Conservation (phyloP, 352 stramenopile genomes). For the Elongisporangium prolatum region DNA sequence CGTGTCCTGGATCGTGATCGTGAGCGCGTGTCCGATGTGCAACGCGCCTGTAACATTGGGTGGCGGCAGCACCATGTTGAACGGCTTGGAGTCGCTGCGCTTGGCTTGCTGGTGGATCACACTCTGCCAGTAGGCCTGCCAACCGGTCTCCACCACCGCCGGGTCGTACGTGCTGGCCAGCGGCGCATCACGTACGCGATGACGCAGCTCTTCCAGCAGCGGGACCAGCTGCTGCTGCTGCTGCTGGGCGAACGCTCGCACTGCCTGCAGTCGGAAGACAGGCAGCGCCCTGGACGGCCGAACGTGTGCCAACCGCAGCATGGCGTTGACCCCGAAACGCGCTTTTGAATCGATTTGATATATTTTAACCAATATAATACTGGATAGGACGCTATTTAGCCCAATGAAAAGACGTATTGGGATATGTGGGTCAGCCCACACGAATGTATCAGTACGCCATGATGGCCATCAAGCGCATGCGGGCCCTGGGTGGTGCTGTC, state of each 20-base stretch:
- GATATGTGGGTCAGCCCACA: neutral
- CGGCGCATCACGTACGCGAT: conserved; percentile 45
- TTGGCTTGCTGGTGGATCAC: conserved; percentile 20
- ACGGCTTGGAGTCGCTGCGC: conserved; percentile 17
- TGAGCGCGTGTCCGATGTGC: conserved; percentile 98
- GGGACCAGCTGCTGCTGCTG: conserved; percentile 9
- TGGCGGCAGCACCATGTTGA: conserved; percentile 91
- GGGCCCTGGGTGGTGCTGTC: neutral
- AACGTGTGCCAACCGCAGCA: neutral
- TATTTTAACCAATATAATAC: neutral
- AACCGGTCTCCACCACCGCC: conserved; percentile 54
- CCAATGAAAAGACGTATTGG: neutral
- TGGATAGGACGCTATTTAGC: neutral
- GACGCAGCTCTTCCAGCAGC: conserved; percentile 38
- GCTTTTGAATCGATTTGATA: neutral
- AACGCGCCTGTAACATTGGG: conserved; percentile 98
- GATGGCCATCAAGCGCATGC: neutral
- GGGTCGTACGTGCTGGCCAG: conserved; percentile 63
- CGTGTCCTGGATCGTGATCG: conserved; percentile 96
- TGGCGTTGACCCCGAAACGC: neutral
- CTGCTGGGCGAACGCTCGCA: neutral
- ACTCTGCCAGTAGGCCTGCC: conserved; percentile 70
- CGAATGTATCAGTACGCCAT: neutral
- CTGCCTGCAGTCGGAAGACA: neutral
- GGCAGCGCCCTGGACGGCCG: neutral